phyloP scores from a whole-genome alignment of 805 yeast genomes.

The Pichia rugopelliculosa region DNA sequence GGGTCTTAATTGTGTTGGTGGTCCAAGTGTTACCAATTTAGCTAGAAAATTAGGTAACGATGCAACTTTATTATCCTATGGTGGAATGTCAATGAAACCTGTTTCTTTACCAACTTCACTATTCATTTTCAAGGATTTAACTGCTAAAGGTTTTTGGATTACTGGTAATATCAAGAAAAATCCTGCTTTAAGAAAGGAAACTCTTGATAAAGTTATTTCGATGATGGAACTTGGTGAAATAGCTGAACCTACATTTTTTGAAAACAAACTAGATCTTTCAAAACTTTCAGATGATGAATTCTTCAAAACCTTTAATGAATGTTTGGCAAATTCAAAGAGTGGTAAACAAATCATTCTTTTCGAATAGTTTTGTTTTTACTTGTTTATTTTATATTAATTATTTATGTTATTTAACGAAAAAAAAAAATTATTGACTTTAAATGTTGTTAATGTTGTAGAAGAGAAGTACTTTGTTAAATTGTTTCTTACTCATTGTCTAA shows the following conservation, averaged over 20 bases:
- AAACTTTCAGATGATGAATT: conserved; percentile 35
- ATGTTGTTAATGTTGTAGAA: no score
- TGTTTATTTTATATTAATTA: not conserved
- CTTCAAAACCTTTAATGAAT: conserved; percentile 35
- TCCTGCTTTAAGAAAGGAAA: conserved; percentile 51
- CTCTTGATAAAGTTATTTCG: conserved; percentile 48
- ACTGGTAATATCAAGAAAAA: conserved; percentile 55
- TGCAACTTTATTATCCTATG: conserved; percentile 83
- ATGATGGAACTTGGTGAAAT: conserved; percentile 54
- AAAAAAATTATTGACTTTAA: not conserved
- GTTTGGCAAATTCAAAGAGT: conserved; percentile 32
- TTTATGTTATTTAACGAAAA: not conserved
- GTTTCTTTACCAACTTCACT: conserved; percentile 84
- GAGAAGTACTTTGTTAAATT: no score
- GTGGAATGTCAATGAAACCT: conserved; percentile 97
- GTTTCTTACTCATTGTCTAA: no score
- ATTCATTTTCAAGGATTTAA: conserved; percentile 82
- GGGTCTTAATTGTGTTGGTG: conserved; percentile 92
- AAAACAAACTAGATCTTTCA: conserved; percentile 28
- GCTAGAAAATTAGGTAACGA: conserved; percentile 73
- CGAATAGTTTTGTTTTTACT: conserved; percentile 11
- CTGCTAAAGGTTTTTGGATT: conserved; percentile 90
- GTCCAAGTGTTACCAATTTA: conserved; percentile 71
- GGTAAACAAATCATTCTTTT: conserved; percentile 40
- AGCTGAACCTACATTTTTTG: conserved; percentile 38